Evolutionary conservation across 352 stramenopile species (phyloP).

Genomic region (Saprolegnia parasitica): DNA sequence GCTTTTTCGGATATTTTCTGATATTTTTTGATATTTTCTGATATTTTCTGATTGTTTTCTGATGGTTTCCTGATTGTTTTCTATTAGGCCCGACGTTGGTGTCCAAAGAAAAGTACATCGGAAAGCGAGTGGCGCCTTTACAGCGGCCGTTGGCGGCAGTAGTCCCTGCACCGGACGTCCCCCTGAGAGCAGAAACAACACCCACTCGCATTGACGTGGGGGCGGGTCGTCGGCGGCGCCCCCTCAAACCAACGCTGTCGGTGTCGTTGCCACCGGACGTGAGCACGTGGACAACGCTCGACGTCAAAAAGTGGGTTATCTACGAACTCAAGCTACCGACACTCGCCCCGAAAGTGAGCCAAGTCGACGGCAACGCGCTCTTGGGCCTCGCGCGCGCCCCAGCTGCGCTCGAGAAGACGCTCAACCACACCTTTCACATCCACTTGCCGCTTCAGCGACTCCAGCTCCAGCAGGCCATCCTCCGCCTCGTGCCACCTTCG

Average conservation of each 20-base stretch:
- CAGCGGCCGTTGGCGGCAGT: background rate
- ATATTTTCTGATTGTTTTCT: background rate
- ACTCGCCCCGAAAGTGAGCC: background rate
- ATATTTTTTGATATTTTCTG: background rate
- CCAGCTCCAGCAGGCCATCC: background rate
- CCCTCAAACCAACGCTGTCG: background rate
- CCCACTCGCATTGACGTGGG: too few species aligned
- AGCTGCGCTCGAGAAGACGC: background rate
- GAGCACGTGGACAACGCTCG: background rate
- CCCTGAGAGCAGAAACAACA: too few species aligned
- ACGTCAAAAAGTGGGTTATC: conserved; percentile 28
- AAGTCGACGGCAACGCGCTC: conserved; percentile 7
- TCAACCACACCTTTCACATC: background rate
- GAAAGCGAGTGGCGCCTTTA: conserved; percentile 6
- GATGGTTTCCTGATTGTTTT: too few species aligned
- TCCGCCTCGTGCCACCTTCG: background rate
- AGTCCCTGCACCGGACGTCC: background rate
- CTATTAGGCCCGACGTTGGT: background rate
- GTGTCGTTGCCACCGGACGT: conserved; percentile 1
- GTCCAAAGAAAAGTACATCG: conserved; percentile 13
- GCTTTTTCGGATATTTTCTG: too few species aligned
- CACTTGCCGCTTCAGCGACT: background rate
- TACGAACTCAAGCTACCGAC: conserved; percentile 12
- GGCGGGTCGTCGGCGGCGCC: too few species aligned
- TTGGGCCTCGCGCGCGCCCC: background rate